A percentile compares a stretch with the other conserved stretches of the same genome.
Conservation (phyloP, 148 eudicot species). For the Fagopyrum homotropicum region DNA sequence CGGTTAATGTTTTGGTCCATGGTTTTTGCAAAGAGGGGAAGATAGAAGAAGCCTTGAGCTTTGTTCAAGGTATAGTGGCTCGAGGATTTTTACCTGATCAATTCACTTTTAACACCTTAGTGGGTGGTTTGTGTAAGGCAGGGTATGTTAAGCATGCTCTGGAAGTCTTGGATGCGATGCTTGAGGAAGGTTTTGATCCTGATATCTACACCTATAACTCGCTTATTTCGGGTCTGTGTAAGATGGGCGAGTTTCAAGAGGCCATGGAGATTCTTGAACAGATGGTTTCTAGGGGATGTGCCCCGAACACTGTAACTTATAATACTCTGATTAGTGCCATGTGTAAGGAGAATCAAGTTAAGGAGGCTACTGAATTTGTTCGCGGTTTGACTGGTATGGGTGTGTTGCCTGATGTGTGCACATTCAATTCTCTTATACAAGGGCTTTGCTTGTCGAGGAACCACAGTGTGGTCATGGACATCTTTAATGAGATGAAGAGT, state of each 20-base stretch:
- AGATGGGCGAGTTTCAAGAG: conserved; percentile 61
- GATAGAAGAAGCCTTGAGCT: conserved; percentile 70
- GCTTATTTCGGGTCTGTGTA: conserved; percentile 75
- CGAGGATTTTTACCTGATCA: conserved; percentile 79
- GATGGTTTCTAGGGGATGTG: conserved; percentile 72
- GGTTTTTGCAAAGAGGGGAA: conserved; percentile 81
- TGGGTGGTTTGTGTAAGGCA: conserved; percentile 62
- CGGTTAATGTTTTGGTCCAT: conserved; percentile 66
- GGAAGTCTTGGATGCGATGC: conserved; percentile 82
- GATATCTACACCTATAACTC: conserved; percentile 73
- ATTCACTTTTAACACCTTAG: conserved; percentile 73
- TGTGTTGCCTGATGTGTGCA: conserved; percentile 73
- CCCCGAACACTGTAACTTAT: conserved; percentile 75
- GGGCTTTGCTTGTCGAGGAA: conserved; percentile 73
- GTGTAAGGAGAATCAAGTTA: conserved; percentile 82
- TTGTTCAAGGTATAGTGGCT: conserved; percentile 47
- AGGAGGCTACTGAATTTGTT: conserved; percentile 72
- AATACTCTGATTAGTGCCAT: conserved; percentile 72
- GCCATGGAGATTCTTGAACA: conserved; percentile 78
- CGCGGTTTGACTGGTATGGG: conserved; percentile 61
- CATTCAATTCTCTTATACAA: conserved; percentile 89
- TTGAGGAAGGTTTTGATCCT: conserved; percentile 82
- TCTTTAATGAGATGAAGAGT: conserved; percentile 69
- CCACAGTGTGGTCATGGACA: conserved; percentile 49
- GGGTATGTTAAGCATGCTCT: conserved; percentile 74